These are phyloP conservation scores for Pythium brassicae DNA, from an alignment of 352 stramenopile species.

Conservation along the genomic window DNA sequence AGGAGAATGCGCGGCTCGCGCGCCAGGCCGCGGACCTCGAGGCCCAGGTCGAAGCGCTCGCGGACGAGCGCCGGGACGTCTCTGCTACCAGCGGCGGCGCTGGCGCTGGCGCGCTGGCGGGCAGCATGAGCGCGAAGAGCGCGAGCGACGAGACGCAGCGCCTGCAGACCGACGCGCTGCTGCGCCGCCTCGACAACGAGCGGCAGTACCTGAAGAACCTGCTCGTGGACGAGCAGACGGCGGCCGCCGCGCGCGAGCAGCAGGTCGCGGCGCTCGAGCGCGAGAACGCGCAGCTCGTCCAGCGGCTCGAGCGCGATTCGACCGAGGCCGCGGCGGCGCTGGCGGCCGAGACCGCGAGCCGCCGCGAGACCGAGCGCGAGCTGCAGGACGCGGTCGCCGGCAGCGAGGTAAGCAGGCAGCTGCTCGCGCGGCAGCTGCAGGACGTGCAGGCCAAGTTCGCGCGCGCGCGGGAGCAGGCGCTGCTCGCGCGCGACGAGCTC, in stretches of 20 bases:
- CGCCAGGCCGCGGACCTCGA: slow-evolving; percentile 67
- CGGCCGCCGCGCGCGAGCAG: slow-evolving; percentile 37
- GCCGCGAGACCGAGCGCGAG: slow-evolving; percentile 31
- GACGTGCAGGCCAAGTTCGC: slow-evolving; percentile 59
- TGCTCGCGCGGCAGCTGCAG: slow-evolving; percentile 49
- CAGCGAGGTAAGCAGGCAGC: slow-evolving; percentile 47
- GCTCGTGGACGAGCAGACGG: slow-evolving; percentile 46
- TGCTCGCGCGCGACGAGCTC: slow-evolving; percentile 62
- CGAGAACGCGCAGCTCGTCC: slow-evolving; percentile 37
- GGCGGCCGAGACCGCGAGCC: slow-evolving; percentile 24
- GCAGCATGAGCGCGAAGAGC: slow-evolving; percentile 49
- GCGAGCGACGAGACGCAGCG: slow-evolving; percentile 73
- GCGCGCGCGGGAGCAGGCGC: slow-evolving; percentile 43
- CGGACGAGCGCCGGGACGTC: slow-evolving; percentile 49
- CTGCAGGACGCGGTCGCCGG: slow-evolving; percentile 29
- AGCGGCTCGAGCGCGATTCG: slow-evolving; percentile 30
- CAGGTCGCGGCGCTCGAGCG: slow-evolving; percentile 35
- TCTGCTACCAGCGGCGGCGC: slow-evolving; percentile 4
- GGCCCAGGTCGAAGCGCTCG: slow-evolving; percentile 41
- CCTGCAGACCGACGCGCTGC: slow-evolving; percentile 72
- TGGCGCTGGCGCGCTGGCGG: neutral
- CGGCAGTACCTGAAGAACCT: slow-evolving; percentile 81
- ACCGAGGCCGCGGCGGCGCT: slow-evolving; percentile 38
- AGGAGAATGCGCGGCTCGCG: slow-evolving; percentile 63
- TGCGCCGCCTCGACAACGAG: slow-evolving; percentile 74